A percentile compares a stretch with the other conserved stretches of the same genome.
Conservation (phyloP, 495 filamentous ascomycete species). For the Margaritispora aquatica region DNA sequence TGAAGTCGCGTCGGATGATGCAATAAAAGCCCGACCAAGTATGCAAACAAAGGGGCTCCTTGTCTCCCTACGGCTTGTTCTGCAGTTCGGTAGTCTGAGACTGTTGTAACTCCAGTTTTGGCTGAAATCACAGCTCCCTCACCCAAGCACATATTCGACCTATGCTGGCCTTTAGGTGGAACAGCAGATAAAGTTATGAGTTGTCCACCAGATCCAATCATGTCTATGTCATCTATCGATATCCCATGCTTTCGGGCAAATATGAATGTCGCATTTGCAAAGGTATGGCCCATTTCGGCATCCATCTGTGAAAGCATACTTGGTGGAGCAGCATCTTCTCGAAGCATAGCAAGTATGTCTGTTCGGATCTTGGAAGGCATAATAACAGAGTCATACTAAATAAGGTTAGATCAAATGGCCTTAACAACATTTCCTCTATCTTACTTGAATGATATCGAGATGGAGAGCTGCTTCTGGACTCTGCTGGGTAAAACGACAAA, state of each 20-base stretch:
- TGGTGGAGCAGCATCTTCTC: slow-evolving; percentile 25
- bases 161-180: slow-evolving; percentile 21
- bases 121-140: slow-evolving; percentile 39
- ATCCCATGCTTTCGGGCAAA: slow-evolving; percentile 23
- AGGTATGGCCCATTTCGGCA: slow-evolving; percentile 25
- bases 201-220: slow-evolving; percentile 25
- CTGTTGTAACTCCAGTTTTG: slow-evolving; percentile 37
- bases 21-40: slow-evolving; percentile 28
- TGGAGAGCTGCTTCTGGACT: slow-evolving; percentile 18
- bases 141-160: slow-evolving; percentile 31
- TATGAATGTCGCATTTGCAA: slow-evolving; percentile 22
- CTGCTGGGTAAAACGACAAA: slow-evolving; percentile 26
- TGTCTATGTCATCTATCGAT: slow-evolving; percentile 22
- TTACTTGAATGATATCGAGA: slow-evolving; percentile 23
- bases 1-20: slow-evolving; percentile 26
- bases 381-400: slow-evolving; percentile 23
- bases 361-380: slow-evolving; percentile 25
- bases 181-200: slow-evolving; percentile 19
- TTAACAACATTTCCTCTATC: neutral
- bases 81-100: slow-evolving; percentile 39
- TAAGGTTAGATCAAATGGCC: neutral
- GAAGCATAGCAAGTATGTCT: slow-evolving; percentile 24
- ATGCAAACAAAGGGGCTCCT: slow-evolving; percentile 39
- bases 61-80: slow-evolving; percentile 41
- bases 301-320: slow-evolving; percentile 28